phyloP scores from a whole-genome alignment of 1,139 yeast species.

The Scheffersomyces parashehatae region DNA sequence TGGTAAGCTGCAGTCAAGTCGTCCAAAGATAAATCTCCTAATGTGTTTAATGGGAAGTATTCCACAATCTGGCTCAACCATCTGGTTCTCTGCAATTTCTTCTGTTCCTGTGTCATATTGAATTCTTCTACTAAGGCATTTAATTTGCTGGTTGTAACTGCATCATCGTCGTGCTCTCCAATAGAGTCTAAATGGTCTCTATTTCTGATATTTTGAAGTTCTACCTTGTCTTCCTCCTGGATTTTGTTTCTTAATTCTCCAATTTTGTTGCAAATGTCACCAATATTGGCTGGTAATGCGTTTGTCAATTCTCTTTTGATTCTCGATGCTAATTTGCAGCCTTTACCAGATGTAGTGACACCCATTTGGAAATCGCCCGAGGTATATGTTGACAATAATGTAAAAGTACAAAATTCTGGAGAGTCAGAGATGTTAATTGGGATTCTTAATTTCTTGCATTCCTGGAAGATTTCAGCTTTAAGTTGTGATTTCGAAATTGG shows the following conservation, averaged over 20 bases:
- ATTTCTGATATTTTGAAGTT: conserved; percentile 16
- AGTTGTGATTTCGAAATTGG: conserved; percentile 23
- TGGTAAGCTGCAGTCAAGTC: conserved; percentile 52
- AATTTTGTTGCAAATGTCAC: conserved; percentile 64
- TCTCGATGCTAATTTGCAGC: conserved; percentile 82
- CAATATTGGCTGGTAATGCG: conserved; percentile 69
- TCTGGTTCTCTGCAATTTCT: conserved; percentile 63
- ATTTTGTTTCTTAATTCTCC: conserved; percentile 64
- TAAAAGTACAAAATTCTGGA: conserved; percentile 72
- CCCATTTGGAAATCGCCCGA: conserved; percentile 83
- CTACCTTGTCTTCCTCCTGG: conserved; percentile 51
- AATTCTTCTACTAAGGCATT: conserved; percentile 66
- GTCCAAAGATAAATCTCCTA: conserved; percentile 57
- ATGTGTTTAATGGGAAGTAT: conserved; percentile 73
- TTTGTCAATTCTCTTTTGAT: conserved; percentile 73
- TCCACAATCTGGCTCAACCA: conserved; percentile 93
- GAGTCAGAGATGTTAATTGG: conserved; percentile 82
- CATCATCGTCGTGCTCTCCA: conserved; percentile 73
- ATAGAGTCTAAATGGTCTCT: conserved; percentile 26
- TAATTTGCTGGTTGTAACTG: conserved; percentile 56
- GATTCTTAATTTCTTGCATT: conserved; percentile 63
- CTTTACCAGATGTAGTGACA: conserved; percentile 84
- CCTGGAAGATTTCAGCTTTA: conserved; percentile 42
- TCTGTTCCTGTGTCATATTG: conserved; percentile 51
- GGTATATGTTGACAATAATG: conserved; percentile 67